Conservation (phyloP, 2,329 filamentous ascomycete genomes). For the Fusarium sp. region DNA sequence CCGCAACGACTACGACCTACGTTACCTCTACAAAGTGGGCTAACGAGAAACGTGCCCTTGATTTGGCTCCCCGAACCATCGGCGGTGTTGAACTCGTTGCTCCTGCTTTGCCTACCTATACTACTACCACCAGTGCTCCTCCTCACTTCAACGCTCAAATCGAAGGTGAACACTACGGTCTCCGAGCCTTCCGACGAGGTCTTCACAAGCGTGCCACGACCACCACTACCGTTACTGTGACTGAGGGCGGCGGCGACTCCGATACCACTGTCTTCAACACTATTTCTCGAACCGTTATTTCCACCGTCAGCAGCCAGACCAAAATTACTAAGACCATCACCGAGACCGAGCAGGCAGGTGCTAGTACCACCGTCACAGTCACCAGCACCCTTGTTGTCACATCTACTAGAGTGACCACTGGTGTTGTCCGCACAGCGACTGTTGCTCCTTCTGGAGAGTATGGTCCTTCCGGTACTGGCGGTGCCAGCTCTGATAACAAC, state of each 20-base stretch:
- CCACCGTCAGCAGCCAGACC: constrained; percentile 44
- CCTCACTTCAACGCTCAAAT: constrained; percentile 11
- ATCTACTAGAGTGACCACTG: constrained; percentile 47
- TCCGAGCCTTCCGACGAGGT: constrained; percentile 30
- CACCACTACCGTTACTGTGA: constrained; percentile 47
- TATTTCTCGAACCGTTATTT: constrained; percentile 46
- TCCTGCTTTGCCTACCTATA: constrained; percentile 30
- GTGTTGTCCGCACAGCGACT: constrained; percentile 43
- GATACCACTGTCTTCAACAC: constrained; percentile 43
- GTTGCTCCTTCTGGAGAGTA: constrained; percentile 40
- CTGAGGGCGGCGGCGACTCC: constrained; percentile 34
- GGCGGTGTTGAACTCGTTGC: constrained; percentile 28
- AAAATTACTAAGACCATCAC: constrained; percentile 46
- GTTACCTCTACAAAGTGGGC: constrained; percentile 48
- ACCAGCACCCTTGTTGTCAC: constrained; percentile 52
- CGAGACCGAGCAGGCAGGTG: constrained; percentile 48
- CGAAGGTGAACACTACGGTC: constrained; percentile 23
- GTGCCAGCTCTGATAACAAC: constrained; percentile 12
- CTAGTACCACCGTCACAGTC: constrained; percentile 51
- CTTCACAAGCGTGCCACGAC: constrained; percentile 50
- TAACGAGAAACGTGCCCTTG: constrained; percentile 48
- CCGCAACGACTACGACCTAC: constrained; percentile 50
- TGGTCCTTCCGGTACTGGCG: constrained; percentile 28
- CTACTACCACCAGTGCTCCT: constrained; percentile 32
- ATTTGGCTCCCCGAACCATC: constrained; percentile 43